Conservation (phyloP, 768 basidiomycete species). For the Phaeotremella fagi region DNA sequence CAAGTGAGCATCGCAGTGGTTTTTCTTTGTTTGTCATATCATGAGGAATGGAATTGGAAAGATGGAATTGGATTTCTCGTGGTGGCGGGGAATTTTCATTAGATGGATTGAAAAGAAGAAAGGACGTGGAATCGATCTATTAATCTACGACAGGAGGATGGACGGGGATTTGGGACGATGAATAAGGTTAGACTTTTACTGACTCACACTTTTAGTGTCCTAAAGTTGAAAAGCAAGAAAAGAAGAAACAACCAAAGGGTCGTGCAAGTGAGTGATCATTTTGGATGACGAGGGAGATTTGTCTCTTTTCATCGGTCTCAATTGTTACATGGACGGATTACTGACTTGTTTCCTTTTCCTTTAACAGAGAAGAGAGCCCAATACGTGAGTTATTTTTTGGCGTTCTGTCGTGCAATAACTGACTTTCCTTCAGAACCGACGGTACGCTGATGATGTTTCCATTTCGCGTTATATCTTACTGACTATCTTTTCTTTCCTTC, state of each 20-base stretch:
- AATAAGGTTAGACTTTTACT: background rate
- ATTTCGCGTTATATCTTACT: background rate
- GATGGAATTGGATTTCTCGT: background rate
- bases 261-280: constrained; percentile 61
- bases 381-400: constrained; percentile 75
- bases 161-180: background rate
- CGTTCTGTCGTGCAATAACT: background rate
- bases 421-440: constrained; percentile 25
- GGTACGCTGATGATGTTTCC: constrained; percentile 6
- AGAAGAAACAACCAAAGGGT: constrained; percentile 96
- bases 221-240: constrained; percentile 97
- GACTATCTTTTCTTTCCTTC: background rate
- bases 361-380: constrained; percentile 71
- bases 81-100: background rate
- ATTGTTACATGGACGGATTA: background rate
- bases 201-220: constrained; percentile 56
- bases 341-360: constrained; percentile 1
- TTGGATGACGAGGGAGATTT: background rate
- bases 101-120: constrained; percentile 1
- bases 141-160: background rate
- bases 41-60: background rate
- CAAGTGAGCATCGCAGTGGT: constrained; percentile 53
- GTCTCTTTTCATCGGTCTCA: background rate
- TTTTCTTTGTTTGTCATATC: background rate
- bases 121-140: background rate